Evolutionary conservation across 257 asterid genomes (phyloP).

Genomic region (Jacaranda mimosifolia): DNA sequence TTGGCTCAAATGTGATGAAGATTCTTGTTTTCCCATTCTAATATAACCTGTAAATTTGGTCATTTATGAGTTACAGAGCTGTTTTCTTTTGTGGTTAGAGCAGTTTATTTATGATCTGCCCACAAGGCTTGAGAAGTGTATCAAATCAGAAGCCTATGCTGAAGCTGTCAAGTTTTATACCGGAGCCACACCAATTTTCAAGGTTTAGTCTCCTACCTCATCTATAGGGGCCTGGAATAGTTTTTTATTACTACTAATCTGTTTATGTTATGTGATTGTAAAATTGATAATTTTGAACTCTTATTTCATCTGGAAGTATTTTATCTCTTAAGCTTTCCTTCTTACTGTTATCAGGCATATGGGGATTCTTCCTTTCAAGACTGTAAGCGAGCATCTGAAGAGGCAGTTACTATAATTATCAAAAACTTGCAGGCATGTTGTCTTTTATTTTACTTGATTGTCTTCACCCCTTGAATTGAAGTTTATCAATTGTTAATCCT

Average conservation of each 20-base stretch:
- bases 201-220: conserved; percentile 58
- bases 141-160: conserved; percentile 93
- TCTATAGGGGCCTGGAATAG: conserved; percentile 3
- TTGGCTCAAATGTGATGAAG: conserved; percentile 17
- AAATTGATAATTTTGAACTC: conserved; percentile 10
- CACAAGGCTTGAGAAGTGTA: conserved; percentile 86
- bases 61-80: conserved; percentile 48
- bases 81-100: conserved; percentile 60
- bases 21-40: conserved; percentile 4
- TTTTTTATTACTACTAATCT: conserved; percentile 21
- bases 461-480: conserved; percentile 25
- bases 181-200: conserved; percentile 97
- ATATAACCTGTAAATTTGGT: conserved; percentile 36
- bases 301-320: conserved; percentile 32
- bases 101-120: conserved; percentile 99
- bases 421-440: conserved; percentile 77
- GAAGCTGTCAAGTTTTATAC: conserved; percentile 95
- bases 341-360: conserved; percentile 68
- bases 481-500: conserved; percentile 20
- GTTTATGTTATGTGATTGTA: conserved; percentile 15
- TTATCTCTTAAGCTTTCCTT: conserved; percentile 30
- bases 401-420: conserved; percentile 68
- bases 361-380: conserved; percentile 98
- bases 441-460: conserved; percentile 26
- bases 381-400: conserved; percentile 93